Conservation (phyloP, 176 grass and related monocot species). For the Musa acuminata region DNA sequence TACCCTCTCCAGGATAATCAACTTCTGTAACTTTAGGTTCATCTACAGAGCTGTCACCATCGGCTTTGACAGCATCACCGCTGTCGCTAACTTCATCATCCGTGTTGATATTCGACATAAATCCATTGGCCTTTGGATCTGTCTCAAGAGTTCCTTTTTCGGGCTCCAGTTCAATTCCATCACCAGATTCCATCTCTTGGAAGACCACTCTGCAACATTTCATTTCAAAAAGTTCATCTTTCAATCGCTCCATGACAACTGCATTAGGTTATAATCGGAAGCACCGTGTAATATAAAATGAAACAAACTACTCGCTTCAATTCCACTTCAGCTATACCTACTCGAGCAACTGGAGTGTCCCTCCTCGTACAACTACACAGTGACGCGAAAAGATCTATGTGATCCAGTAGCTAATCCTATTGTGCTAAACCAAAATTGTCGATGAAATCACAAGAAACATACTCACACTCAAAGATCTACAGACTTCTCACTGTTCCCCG, state of each 20-base stretch:
- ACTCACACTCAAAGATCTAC: too few relatives aligned
- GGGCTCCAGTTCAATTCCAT: background rate
- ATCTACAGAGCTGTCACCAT: background rate
- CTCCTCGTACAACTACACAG: too few relatives aligned
- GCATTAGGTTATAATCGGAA: background rate
- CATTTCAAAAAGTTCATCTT: background rate
- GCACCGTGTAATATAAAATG: background rate
- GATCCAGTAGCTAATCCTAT: too few relatives aligned
- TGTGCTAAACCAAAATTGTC: too few relatives aligned
- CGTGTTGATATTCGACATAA: background rate
- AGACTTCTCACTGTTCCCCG: too few relatives aligned
- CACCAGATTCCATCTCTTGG: background rate
- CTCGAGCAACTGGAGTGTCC: too few relatives aligned
- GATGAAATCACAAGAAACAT: too few relatives aligned
- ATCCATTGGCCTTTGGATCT: background rate
- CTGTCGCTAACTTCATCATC: background rate
- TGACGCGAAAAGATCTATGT: too few relatives aligned
- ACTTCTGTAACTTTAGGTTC: background rate
- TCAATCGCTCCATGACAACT: too few relatives aligned
- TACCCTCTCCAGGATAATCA: background rate
- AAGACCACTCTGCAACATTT: conserved; percentile 3
- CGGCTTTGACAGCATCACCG: background rate
- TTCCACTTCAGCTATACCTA: background rate
- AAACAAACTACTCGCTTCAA: background rate
- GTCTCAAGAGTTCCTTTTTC: background rate